Evolutionary conservation across 2,329 filamentous ascomycete species (phyloP), one percentile per base, ranked within the genome.

Genomic region (Xylariaceae sp.): DNA sequence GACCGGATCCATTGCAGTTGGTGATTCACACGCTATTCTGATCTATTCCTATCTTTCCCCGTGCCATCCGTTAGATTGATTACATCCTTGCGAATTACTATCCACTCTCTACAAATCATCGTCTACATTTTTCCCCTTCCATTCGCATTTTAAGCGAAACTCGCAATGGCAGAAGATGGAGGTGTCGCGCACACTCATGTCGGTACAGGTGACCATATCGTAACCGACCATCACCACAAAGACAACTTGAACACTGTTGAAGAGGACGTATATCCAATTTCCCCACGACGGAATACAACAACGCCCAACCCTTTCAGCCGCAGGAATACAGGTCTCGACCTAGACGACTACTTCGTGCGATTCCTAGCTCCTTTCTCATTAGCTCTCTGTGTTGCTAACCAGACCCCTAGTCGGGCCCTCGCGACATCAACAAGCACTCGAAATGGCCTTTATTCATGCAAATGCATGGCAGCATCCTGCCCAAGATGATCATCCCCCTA

Each of bases 361-460:
- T 44, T n/a, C n/a, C 18, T 29, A 32, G 14, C 21, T 40, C 43
- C 14, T 7, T 29, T 16, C 32, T 2, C 19, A 26, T 20, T 21
- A 20, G 2, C 12, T 5, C 40, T 21, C 40, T 26, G 20, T 16
- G 20, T 40, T 45, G n/a, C 42, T 19, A 44, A 21, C 12, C 12
- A 37, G 32, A 37, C 32, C 32, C 21, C 10, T 44, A 78, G 76
- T 71, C 71, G 16, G 85, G 84, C 14, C 90, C 90, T 52, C 82
- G 87, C 61, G 86, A 91, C 71, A 82, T 89, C 58, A 79, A 85
- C 54, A 85, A 85, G 65, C 89, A 92, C 72, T 91, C 89, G 21
- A 92, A 90, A 81, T 88, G 89, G 81, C 89, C 90, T 7, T 82
- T 87, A 64, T 91, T 92, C 70, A 74, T 93, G 67, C 87, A 89